Conservation (phyloP, 306 rosid species). For the Benincasa hispida region DNA sequence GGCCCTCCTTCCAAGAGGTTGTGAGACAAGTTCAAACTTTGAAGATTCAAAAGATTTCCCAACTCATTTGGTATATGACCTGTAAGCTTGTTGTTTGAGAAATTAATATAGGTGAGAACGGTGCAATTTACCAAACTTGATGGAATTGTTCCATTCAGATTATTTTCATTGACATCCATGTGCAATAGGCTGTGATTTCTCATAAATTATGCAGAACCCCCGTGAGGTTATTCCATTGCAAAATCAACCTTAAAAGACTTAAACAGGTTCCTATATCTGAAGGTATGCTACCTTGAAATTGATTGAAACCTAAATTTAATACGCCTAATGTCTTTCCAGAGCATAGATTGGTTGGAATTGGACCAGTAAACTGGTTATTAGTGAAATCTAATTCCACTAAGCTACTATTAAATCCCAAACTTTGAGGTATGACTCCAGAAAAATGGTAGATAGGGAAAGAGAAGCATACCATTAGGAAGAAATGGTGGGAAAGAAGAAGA, state of each 20-base stretch:
- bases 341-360: conserved; percentile 69
- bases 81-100: conserved; percentile 38
- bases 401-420: conserved; percentile 58
- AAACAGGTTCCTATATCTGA: conserved; percentile 51
- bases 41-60: conserved; percentile 44
- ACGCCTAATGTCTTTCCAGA: conserved; percentile 30
- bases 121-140: conserved; percentile 49
- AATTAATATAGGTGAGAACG: conserved; percentile 30
- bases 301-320: conserved; percentile 48
- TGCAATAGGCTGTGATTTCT: conserved; percentile 18
- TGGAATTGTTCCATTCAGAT: conserved; percentile 42
- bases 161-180: conserved; percentile 44
- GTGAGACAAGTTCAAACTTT: conserved; percentile 34
- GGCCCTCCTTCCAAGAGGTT: conserved; percentile 64
- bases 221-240: conserved; percentile 30
- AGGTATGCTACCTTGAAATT: conserved; percentile 51
- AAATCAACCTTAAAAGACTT: conserved; percentile 49
- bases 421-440: conserved; percentile 64
- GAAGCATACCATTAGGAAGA: no score
- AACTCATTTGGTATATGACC: conserved; percentile 50
- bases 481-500: no score
- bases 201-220: conserved; percentile 47
- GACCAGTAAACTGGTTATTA: conserved; percentile 46
- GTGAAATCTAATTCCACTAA: conserved; percentile 44
- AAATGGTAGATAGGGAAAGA: no score